These are phyloP conservation scores for Phytophthora lateralis DNA, from an alignment of 352 stramenopile genomes.

Conservation along the genomic window DNA sequence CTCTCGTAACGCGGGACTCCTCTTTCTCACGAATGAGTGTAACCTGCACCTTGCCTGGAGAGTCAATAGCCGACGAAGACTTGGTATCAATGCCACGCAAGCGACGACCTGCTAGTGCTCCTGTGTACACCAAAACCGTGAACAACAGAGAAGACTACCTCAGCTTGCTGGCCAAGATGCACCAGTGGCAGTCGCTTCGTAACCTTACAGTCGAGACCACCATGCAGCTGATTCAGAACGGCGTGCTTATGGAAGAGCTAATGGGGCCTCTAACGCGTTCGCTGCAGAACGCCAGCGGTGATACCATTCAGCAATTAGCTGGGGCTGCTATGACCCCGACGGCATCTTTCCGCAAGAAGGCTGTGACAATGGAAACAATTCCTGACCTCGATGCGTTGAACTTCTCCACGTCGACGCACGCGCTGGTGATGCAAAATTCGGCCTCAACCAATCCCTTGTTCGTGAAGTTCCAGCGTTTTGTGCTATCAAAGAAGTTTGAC, in stretches of 20 bases:
- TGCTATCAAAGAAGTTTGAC: conserved; percentile 78
- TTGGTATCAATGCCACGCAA: conserved; percentile 2
- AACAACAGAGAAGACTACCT: conserved; percentile 32
- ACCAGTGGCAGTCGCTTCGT: conserved; percentile 56
- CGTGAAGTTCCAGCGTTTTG: conserved; percentile 47
- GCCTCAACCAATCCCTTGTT: conserved; percentile 20
- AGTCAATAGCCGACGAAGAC: conserved; percentile 6
- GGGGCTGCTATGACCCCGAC: neutral
- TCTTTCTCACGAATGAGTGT: conserved; percentile 23
- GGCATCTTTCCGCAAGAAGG: conserved; percentile 26
- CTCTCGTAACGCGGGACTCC: conserved; percentile 11
- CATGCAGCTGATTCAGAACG: conserved; percentile 67
- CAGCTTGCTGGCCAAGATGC: conserved; percentile 40
- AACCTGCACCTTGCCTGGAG: neutral
- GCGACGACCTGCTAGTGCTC: conserved; percentile 24
- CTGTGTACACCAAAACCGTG: conserved; percentile 21
- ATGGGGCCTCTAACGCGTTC: conserved; percentile 43
- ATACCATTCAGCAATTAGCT: conserved; percentile 1
- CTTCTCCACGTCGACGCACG: conserved; percentile 36
- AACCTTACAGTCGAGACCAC: conserved; percentile 72
- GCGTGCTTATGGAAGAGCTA: conserved; percentile 51
- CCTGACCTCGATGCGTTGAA: conserved; percentile 21
- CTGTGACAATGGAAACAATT: conserved; percentile 27
- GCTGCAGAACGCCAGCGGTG: conserved; percentile 9
- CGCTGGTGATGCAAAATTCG: conserved; percentile 33